Evolutionary conservation across 176 grass and related monocot genomes (phyloP), one percentile per base, ranked within the genome.

Genomic region (Cenchrus fungigraminus): DNA sequence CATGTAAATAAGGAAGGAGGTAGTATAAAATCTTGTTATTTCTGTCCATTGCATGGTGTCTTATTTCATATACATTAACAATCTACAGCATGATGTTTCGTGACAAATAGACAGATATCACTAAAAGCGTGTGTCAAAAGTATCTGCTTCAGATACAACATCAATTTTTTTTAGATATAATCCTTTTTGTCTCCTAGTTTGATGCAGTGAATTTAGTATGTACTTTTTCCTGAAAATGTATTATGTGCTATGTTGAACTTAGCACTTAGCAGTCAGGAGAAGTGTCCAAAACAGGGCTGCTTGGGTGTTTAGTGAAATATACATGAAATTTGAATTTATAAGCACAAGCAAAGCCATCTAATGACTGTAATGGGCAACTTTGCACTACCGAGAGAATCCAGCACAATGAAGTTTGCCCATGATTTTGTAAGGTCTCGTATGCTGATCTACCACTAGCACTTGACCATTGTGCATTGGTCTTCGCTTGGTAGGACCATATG

Each of bases 131-230:
- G 12, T 40, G 32, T 65, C 58, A 74, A 17, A 66, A 81, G 8
- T 75, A 15, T 58, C 56, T n/a, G 15, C 77, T 86, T 74, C 43
- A 70, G 43, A 53, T 51, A 20, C 60, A 50, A 47, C 6, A 76
- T 14, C 29, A 25, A 52, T 17, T 47, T 68, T 14, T 76, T 34
- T 69, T 42, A 12, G 51, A 16, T 46, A 49, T 56, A 56, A 22
- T 10, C 17, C 31, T 56, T 16, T 34, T 81, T 87, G 45, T 87
- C 15, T 57, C 20, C 34, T 63, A 45, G n/a, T 55, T 6, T 65
- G 11, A 66, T 58, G 54, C 50, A 29, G 32, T 50, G 34, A 40
- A 25, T 49, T 22, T 47, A 37, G 9, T 87, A 25, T 6, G 22
- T 74, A 9, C 0, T 74, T 32, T 32, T 31, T 13, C 25, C 8